These are phyloP conservation scores for Linaria vulgaris DNA, from an alignment of 257 asterid genomes.

Conservation along the genomic window DNA sequence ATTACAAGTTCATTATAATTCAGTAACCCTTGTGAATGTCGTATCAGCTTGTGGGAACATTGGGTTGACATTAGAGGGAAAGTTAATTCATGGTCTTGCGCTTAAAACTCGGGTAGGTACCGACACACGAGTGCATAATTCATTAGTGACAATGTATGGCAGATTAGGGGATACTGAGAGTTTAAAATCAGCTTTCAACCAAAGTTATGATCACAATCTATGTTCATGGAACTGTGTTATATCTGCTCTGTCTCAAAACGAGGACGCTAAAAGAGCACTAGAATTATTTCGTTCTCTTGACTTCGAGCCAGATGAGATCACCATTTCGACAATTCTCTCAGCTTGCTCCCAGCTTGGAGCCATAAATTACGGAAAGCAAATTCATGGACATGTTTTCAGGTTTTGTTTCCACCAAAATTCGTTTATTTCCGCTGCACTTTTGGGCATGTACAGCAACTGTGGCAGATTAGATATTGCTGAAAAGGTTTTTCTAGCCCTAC, in stretches of 20 bases:
- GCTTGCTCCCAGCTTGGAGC: slow-evolving; percentile 61
- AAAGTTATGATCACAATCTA: slow-evolving; percentile 40
- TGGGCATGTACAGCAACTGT: slow-evolving; percentile 69
- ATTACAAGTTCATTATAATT: slow-evolving; percentile 34
- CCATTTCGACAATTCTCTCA: slow-evolving; percentile 59
- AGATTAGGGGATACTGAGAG: slow-evolving; percentile 53
- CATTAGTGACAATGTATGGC: slow-evolving; percentile 68
- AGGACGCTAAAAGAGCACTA: slow-evolving; percentile 55
- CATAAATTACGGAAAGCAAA: slow-evolving; percentile 51
- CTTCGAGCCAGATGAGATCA: slow-evolving; percentile 62
- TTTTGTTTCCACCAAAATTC: slow-evolving; percentile 38
- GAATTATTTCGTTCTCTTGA: slow-evolving; percentile 48
- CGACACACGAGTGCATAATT: slow-evolving; percentile 54
- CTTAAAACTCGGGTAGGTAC: slow-evolving; percentile 40
- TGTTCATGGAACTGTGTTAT: slow-evolving; percentile 71
- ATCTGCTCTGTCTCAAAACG: slow-evolving; percentile 62
- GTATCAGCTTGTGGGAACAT: slow-evolving; percentile 64
- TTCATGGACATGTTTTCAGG: slow-evolving; percentile 57
- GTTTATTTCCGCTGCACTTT: slow-evolving; percentile 50
- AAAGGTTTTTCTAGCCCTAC: slow-evolving; percentile 39
- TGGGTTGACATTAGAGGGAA: slow-evolving; percentile 44
- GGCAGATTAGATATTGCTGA: slow-evolving; percentile 57
- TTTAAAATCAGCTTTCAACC: slow-evolving; percentile 52
- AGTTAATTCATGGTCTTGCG: slow-evolving; percentile 47
- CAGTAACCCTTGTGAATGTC: slow-evolving; percentile 48